These are phyloP conservation scores for Botrytis byssoidea DNA, from an alignment of 2,329 filamentous ascomycete genomes.

Conservation along the genomic window DNA sequence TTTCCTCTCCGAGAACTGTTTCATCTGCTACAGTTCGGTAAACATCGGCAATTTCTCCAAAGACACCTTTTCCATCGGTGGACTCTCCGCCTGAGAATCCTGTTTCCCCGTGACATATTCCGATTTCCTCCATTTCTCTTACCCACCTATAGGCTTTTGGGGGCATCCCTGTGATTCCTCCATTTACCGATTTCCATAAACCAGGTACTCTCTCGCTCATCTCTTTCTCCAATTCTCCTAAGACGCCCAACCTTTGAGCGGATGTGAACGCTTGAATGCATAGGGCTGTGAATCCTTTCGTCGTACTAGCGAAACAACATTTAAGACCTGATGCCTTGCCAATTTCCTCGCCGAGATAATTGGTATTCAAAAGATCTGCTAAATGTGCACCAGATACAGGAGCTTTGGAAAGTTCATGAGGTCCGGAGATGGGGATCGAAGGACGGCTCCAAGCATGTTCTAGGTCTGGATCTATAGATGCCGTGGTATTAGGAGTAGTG, in stretches of 20 bases:
- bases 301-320: conserved; percentile 62
- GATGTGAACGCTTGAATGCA: conserved; percentile 71
- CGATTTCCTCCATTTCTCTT: conserved; percentile 74
- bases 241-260: conserved; percentile 61
- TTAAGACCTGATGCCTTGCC: conserved; percentile 61
- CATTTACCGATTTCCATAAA: conserved; percentile 48
- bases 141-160: conserved; percentile 79
- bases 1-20: conserved; percentile 58
- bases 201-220: conserved; percentile 51
- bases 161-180: conserved; percentile 57
- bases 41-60: conserved; percentile 58
- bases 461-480: conserved; percentile 1
- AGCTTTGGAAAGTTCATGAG: conserved; percentile 42
- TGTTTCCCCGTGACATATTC: conserved; percentile 63
- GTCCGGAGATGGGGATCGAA: conserved; percentile 51
- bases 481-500: conserved; percentile 47
- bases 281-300: conserved; percentile 66
- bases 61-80: conserved; percentile 45
- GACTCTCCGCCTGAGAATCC: conserved; percentile 49
- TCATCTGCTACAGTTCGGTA: conserved; percentile 62
- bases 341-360: conserved; percentile 49
- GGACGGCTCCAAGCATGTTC: conserved; percentile 26
- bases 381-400: conserved; percentile 45
- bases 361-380: conserved; percentile 47
- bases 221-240: conserved; percentile 56